phyloP scores from a whole-genome alignment of 106 monocot genomes.

The Amphibolis antarctica region DNA sequence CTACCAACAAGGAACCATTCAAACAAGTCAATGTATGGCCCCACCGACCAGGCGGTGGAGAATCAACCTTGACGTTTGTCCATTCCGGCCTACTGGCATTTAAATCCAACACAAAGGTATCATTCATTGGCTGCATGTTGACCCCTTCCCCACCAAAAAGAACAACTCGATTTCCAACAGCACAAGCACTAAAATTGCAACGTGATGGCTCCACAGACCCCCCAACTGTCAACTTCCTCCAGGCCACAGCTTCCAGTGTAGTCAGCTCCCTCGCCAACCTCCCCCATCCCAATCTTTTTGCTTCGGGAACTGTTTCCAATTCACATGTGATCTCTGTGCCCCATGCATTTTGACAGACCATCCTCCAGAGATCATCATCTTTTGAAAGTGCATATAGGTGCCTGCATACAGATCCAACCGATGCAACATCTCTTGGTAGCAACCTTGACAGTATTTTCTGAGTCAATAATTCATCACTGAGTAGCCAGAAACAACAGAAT shows the following conservation, averaged over 20 bases:
- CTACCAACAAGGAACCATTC: slow-evolving; percentile 87
- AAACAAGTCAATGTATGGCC: slow-evolving; percentile 83
- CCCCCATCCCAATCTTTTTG: slow-evolving; percentile 68
- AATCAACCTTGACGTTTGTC: slow-evolving; percentile 76
- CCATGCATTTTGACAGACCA: slow-evolving; percentile 97
- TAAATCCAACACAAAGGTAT: slow-evolving; percentile 87
- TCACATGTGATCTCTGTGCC: slow-evolving; percentile 64
- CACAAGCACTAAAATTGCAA: slow-evolving; percentile 95
- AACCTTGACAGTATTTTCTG: slow-evolving; percentile 74
- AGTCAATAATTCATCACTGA: slow-evolving; percentile 78
- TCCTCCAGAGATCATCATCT: slow-evolving; percentile 80
- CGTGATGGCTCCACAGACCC: slow-evolving; percentile 92
- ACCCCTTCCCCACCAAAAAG: slow-evolving; percentile 95
- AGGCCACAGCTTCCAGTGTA: slow-evolving; percentile 84
- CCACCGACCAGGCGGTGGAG: slow-evolving; percentile 90
- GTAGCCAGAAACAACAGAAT: slow-evolving; percentile 54
- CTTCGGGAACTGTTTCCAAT: slow-evolving; percentile 47
- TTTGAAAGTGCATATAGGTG: slow-evolving; percentile 45
- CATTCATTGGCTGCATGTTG: slow-evolving; percentile 99
- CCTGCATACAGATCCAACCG: slow-evolving; percentile 66
- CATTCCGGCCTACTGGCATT: slow-evolving; percentile 79
- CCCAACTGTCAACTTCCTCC: slow-evolving; percentile 75
- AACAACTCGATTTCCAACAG: slow-evolving; percentile 83
- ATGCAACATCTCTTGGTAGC: slow-evolving; percentile 75
- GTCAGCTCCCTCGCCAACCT: slow-evolving; percentile 77